Percentiles rank a stretch among this genome's conserved stretches.
phyloP scores from a whole-genome alignment of 139 green algal species.

The Coelastrella sp. region DNA sequence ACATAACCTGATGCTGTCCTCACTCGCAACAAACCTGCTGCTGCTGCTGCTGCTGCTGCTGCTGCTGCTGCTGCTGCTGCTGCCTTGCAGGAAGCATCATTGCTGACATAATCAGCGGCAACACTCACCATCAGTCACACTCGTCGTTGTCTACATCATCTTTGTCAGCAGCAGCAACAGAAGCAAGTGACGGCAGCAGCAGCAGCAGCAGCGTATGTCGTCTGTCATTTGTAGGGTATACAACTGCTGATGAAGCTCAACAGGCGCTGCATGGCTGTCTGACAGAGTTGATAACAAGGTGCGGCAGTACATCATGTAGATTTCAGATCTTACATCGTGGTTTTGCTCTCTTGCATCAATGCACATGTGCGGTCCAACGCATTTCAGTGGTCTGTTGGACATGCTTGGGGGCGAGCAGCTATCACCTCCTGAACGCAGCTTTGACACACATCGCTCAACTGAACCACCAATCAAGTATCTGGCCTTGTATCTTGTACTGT shows the following conservation, averaged over 20 bases:
- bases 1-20: not conserved
- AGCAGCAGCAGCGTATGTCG: constrained; percentile 6
- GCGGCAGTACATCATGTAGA: not conserved
- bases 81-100: constrained; percentile 8
- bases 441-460: too few species aligned
- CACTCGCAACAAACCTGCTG: too few species aligned
- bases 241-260: constrained; percentile 1
- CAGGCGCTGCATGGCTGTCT: constrained; percentile 5
- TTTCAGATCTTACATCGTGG: not conserved
- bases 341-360: too few species aligned
- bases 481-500: too few species aligned
- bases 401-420: too few species aligned
- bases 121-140: not conserved
- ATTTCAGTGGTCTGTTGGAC: too few species aligned
- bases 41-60: constrained; percentile 16
- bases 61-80: not conserved
- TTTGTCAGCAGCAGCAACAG: constrained; percentile 3
- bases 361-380: too few species aligned
- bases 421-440: too few species aligned
- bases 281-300: constrained; percentile 16
- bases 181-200: not conserved
- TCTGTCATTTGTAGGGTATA: constrained; percentile 26
- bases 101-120: not conserved
- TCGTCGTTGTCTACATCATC: too few species aligned
- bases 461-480: too few species aligned